Conservation (phyloP, 2,329 filamentous ascomycete genomes). For the Beauveria pseudobassiana region DNA sequence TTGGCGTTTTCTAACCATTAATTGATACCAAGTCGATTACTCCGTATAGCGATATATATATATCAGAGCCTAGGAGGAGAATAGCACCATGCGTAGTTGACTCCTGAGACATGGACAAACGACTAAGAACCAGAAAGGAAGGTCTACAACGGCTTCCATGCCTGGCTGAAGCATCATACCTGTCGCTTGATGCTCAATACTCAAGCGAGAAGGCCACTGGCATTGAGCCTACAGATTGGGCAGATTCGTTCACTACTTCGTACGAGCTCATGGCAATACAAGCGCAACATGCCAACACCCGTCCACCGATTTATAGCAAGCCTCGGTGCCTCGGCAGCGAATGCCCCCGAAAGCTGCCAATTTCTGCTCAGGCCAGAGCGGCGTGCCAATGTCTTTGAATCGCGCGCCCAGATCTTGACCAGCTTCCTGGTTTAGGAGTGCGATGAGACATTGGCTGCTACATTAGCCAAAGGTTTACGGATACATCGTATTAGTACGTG, state of each 20-base stretch:
- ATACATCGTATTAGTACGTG: too few species aligned
- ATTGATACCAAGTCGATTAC: neutral
- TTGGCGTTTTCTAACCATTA: neutral
- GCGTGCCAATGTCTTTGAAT: neutral
- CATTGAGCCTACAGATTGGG: too few species aligned
- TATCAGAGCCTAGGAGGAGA: neutral
- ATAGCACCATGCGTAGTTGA: too few species aligned
- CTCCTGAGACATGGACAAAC: neutral
- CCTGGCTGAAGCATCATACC: neutral
- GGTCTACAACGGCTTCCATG: neutral
- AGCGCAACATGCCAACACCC: too few species aligned
- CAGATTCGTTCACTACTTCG: too few species aligned
- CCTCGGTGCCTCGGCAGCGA: neutral
- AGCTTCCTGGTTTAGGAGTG: too few species aligned
- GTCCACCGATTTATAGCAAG: too few species aligned
- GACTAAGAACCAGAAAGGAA: neutral
- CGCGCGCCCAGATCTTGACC: too few species aligned
- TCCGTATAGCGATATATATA: neutral
- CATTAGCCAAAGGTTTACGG: too few species aligned
- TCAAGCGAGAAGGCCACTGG: neutral
- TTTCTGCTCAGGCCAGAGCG: neutral
- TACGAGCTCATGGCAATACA: too few species aligned
- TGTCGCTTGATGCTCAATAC: neutral
- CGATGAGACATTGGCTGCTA: constrained; percentile 3
- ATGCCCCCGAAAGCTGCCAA: neutral